Conservation (phyloP, 78 protist genomes). For the Fonticula alba region DNA sequence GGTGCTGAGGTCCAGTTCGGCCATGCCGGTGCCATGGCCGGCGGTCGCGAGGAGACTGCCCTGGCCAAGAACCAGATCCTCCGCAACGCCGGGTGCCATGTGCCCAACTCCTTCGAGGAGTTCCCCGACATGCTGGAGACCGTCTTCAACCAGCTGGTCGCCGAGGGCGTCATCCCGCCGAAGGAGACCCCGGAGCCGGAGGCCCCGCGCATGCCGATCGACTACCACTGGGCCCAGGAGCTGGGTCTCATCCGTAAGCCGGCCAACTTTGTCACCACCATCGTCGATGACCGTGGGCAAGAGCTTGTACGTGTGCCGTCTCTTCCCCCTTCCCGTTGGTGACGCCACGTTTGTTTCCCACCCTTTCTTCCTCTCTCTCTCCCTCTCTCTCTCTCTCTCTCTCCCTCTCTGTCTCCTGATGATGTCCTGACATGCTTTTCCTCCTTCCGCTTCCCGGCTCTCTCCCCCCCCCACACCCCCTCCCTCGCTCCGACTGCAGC, state of each 20-base stretch:
- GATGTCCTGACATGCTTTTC: no score
- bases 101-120: constrained; percentile 40
- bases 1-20: constrained; percentile 61
- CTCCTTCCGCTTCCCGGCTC: no score
- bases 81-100: constrained; percentile 58
- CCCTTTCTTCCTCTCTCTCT: no score
- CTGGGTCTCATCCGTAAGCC: constrained; percentile 73
- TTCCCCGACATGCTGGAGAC: background rate
- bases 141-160: background rate
- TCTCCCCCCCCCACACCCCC: no score
- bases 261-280: constrained; percentile 59
- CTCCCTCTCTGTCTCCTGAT: no score
- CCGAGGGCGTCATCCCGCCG: constrained; percentile 21
- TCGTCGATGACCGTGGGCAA: constrained; percentile 85
- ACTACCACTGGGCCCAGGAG: constrained; percentile 63
- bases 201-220: constrained; percentile 55
- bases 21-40: constrained; percentile 77
- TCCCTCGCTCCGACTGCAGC: no score
- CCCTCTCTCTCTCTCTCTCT: no score
- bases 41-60: constrained; percentile 44
- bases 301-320: constrained; percentile 49
- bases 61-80: constrained; percentile 65
- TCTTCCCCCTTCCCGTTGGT: no score
- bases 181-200: constrained; percentile 56
- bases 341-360: no score